Base-by-base conservation (phyloP, 495 filamentous ascomycete species). In the Trichoderma asperelloides region DNA sequence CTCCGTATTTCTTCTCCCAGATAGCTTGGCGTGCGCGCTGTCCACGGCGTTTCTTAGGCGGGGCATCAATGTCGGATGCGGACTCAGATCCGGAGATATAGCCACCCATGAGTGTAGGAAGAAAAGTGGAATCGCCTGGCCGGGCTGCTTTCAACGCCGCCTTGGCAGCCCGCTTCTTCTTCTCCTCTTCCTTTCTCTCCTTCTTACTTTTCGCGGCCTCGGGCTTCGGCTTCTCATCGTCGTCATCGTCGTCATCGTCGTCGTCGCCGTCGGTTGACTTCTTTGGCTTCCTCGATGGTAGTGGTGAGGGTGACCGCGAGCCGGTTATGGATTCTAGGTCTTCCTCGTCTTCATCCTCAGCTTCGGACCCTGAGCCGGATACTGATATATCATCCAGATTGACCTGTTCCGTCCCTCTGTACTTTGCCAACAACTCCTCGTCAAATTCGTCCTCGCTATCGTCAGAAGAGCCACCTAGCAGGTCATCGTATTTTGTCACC, bases 1-100 rank as follows among this genome's bases (percentile, higher is more conserved):
- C 76, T 2, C 91, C 91, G 72, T 82, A 97, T 74, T 96, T 97
- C 81, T 96, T 94, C 81, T 97, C 94, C 89, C 89, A 93, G 63
- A 97, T 82, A 11, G 87, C 85, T 45, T 91, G 89, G 15, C 95
- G 86, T 9, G 91, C 94, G 66, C 89, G 88, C 75, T 98, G 95
- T 13, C 95, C 95, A 72, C 89, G 87, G 33, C 95, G 83, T 76
- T 98, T 98, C 55, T 74, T 67, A 6, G 80, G 80, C 11, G 74
- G 75, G 21, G 78, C 71, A 64, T 84, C 84, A 16, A 84, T 71
- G 64, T 88, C 88, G 1, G 85, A 79, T 15, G 78, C 76, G 5
- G 82, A 81, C 69, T 93, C 92, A 3, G 91, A 93, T 70, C 92
- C 95, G 21, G 94, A 97, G 77, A 89, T 89, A 79, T 98, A 98